Conservation (phyloP, 1,139 yeast species). For the Candida dubliniensis region DNA sequence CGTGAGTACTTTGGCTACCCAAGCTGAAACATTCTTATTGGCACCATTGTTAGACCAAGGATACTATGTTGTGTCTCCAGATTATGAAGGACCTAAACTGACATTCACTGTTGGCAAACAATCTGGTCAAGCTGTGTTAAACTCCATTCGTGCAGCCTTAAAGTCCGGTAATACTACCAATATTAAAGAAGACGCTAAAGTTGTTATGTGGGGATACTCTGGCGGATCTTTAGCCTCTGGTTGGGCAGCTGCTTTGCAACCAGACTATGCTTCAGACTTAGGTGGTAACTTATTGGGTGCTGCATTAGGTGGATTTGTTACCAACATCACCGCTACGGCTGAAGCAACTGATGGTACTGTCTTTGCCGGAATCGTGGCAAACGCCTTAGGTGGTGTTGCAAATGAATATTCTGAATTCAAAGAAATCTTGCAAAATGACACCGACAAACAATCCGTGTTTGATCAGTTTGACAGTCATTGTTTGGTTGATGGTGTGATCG, state of each 20-base stretch:
- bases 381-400: slow-evolving; percentile 27
- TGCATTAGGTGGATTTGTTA: slow-evolving; percentile 33
- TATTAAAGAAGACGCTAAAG: slow-evolving; percentile 25
- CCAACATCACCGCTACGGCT: slow-evolving; percentile 24
- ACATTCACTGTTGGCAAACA: slow-evolving; percentile 33
- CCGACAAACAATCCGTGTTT: not conserved
- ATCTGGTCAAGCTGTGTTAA: slow-evolving; percentile 33
- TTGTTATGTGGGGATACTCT: slow-evolving; percentile 39
- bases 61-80: slow-evolving; percentile 36
- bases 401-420: slow-evolving; percentile 27
- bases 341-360: slow-evolving; percentile 22
- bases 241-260: slow-evolving; percentile 39
- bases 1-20: slow-evolving; percentile 8
- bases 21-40: slow-evolving; percentile 26
- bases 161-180: slow-evolving; percentile 28
- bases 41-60: slow-evolving; percentile 29
- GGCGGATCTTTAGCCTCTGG: slow-evolving; percentile 40
- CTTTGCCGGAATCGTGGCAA: slow-evolving; percentile 27
- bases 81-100: slow-evolving; percentile 30
- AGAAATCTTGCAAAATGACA: not conserved
- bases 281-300: slow-evolving; percentile 24
- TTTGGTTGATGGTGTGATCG: not conserved
- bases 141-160: slow-evolving; percentile 33
- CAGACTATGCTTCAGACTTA: slow-evolving; percentile 34
- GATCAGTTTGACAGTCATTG: not conserved